A percentile compares a stretch with the other conserved stretches of the same genome.
Conservation (phyloP, 331 rosid species). For the Prunus yedoensis region DNA sequence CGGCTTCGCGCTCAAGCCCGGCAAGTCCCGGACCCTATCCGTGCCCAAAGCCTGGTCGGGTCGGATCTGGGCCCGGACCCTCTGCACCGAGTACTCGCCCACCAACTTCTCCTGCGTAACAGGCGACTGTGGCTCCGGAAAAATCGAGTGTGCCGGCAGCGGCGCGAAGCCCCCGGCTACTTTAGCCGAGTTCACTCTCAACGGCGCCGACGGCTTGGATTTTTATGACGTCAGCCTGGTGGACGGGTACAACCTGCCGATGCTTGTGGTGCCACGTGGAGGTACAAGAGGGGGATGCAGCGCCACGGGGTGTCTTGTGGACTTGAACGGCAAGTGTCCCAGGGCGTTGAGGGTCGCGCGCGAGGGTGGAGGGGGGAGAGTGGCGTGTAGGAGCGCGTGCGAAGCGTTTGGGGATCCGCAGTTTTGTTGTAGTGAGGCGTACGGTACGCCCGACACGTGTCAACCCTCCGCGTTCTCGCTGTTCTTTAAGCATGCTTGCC, state of each 20-base stretch:
- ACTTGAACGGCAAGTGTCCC: constrained; percentile 77
- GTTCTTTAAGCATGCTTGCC: constrained; percentile 79
- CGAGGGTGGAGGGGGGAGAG: constrained; percentile 28
- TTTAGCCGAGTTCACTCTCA: constrained; percentile 85
- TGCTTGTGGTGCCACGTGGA: constrained; percentile 66
- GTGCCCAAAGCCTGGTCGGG: constrained; percentile 88
- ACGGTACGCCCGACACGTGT: constrained; percentile 88
- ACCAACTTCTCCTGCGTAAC: constrained; percentile 73
- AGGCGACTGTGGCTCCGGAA: constrained; percentile 86
- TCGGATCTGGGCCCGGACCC: constrained; percentile 87
- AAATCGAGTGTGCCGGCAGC: constrained; percentile 56
- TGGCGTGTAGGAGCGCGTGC: constrained; percentile 97
- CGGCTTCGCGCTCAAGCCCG: constrained; percentile 63
- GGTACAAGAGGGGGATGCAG: constrained; percentile 79
- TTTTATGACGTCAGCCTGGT: constrained; percentile 95
- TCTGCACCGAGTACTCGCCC: constrained; percentile 51
- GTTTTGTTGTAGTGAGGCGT: constrained; percentile 80
- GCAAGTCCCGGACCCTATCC: constrained; percentile 50
- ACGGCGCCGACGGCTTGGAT: constrained; percentile 79
- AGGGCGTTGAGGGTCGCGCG: constrained; percentile 53
- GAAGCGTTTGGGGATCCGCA: constrained; percentile 86
- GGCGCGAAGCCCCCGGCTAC: constrained; percentile 95
- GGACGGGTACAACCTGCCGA: constrained; percentile 90
- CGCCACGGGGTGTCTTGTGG: constrained; percentile 84
- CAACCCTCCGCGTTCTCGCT: constrained; percentile 53